A percentile compares a stretch with the other conserved stretches of the same genome.
These are phyloP conservation scores for Auriculariales sp. DNA, from an alignment of 768 basidiomycete genomes.

Conservation along the genomic window DNA sequence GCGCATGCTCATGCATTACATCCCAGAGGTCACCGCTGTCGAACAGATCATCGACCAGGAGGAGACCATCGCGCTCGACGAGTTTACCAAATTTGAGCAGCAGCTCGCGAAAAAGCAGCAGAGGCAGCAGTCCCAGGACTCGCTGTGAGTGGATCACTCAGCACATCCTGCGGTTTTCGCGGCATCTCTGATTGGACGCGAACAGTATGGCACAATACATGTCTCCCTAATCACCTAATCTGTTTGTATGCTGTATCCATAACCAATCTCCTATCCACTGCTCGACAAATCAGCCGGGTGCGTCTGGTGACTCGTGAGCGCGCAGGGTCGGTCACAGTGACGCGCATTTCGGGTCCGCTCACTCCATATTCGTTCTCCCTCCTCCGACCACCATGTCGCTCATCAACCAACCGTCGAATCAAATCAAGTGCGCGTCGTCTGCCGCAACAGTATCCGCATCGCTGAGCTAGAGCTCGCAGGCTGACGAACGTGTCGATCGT, in stretches of 20 bases:
- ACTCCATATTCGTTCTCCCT: too few relatives aligned
- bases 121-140: slow-evolving; percentile 14
- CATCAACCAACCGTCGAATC: slow-evolving; percentile 78
- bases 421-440: slow-evolving; percentile 53
- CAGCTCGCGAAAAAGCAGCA: slow-evolving; percentile 33
- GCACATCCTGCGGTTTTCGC: not conserved
- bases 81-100: slow-evolving; percentile 79
- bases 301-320: too few relatives aligned
- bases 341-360: too few relatives aligned
- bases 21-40: slow-evolving; percentile 87
- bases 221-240: slow-evolving; percentile 38
- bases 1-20: slow-evolving; percentile 98
- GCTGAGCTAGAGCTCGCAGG: slow-evolving; percentile 26
- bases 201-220: slow-evolving; percentile 69
- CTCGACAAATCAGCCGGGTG: too few relatives aligned
- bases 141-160: slow-evolving; percentile 26
- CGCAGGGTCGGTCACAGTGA: too few relatives aligned
- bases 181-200: not conserved
- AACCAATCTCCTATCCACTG: too few relatives aligned
- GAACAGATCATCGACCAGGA: slow-evolving; percentile 87
- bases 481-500: slow-evolving; percentile 96
- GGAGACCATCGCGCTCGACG: slow-evolving; percentile 71
- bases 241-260: not conserved
- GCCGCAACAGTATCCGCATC: slow-evolving; percentile 2
- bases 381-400: slow-evolving; percentile 20